These are phyloP conservation scores for Trebouxia sp. DNA, from an alignment of 139 green algal species.

Conservation along the genomic window DNA sequence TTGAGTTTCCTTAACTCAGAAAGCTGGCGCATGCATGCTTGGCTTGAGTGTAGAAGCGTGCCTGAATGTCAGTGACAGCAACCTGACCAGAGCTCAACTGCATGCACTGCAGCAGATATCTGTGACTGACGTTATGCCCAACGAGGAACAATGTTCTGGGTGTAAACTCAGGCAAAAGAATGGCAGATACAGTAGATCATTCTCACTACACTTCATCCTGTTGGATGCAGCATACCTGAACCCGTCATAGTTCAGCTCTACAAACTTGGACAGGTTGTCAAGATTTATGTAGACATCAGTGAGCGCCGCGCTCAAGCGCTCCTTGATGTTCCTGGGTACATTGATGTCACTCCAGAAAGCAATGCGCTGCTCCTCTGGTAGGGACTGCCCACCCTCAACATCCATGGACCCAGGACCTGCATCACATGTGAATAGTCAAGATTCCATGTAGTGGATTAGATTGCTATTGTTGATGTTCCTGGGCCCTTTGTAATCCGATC, in stretches of 20 bases:
- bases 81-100: background rate
- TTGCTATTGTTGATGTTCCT: too few relatives aligned
- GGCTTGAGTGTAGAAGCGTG: too few relatives aligned
- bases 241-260: constrained; percentile 64
- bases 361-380: constrained; percentile 8
- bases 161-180: background rate
- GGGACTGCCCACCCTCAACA: background rate
- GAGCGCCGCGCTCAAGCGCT: constrained; percentile 25
- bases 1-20: too few relatives aligned
- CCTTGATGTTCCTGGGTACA: background rate
- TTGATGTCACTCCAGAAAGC: background rate
- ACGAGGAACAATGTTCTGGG: background rate
- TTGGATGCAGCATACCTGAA: constrained; percentile 59
- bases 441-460: too few relatives aligned
- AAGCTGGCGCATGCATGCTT: too few relatives aligned
- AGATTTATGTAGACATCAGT: constrained; percentile 50
- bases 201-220: background rate
- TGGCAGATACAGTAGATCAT: background rate
- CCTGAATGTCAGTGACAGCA: too few relatives aligned
- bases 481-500: too few relatives aligned
- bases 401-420: background rate
- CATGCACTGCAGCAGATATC: background rate
- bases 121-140: background rate
- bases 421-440: background rate
- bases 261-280: constrained; percentile 55